Conservation (phyloP, 1,284 basidiomycete genomes). For the Cryptococcus sp. region DNA sequence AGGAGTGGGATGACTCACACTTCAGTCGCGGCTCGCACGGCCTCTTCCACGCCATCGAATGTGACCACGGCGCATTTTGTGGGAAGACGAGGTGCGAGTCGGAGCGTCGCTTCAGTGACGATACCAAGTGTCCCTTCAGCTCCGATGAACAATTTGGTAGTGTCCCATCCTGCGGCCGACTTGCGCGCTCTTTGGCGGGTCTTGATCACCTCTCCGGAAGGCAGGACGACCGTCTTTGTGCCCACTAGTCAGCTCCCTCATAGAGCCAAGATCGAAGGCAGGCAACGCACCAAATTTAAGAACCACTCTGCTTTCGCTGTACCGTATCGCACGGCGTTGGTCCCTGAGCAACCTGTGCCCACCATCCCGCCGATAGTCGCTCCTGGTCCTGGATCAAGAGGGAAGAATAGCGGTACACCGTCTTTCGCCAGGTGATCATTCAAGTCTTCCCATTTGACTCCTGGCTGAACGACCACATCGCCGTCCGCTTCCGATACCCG, state of each 20-base stretch:
- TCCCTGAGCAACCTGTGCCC: conserved; percentile 67
- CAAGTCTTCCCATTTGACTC: conserved; percentile 80
- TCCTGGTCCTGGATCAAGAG: conserved; percentile 69
- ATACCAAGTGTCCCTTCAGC: conserved; percentile 94
- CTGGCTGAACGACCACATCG: conserved; percentile 81
- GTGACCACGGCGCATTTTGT: conserved; percentile 60
- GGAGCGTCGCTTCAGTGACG: conserved; percentile 83
- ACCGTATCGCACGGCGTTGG: conserved; percentile 85
- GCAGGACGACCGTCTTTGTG: conserved; percentile 77
- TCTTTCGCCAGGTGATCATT: conserved; percentile 71
- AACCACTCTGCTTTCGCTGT: conserved; percentile 84
- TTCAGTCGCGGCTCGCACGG: conserved; percentile 65
- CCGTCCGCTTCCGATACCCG: conserved; percentile 66
- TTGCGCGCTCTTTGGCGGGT: conserved; percentile 81
- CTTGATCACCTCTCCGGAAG: conserved; percentile 89
- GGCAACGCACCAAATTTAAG: conserved; percentile 65
- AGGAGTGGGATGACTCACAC: conserved; percentile 37
- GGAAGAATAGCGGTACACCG: conserved; percentile 83
- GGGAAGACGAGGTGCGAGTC: conserved; percentile 76
- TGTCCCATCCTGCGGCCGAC: conserved; percentile 87
- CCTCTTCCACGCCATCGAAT: conserved; percentile 58
- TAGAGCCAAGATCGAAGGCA: background rate
- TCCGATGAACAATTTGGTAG: conserved; percentile 89
- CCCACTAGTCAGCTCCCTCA: background rate
- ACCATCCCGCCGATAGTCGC: conserved; percentile 93